These are phyloP conservation scores for Agapanthus africanus DNA, from an alignment of 106 monocot species.

Conservation along the genomic window DNA sequence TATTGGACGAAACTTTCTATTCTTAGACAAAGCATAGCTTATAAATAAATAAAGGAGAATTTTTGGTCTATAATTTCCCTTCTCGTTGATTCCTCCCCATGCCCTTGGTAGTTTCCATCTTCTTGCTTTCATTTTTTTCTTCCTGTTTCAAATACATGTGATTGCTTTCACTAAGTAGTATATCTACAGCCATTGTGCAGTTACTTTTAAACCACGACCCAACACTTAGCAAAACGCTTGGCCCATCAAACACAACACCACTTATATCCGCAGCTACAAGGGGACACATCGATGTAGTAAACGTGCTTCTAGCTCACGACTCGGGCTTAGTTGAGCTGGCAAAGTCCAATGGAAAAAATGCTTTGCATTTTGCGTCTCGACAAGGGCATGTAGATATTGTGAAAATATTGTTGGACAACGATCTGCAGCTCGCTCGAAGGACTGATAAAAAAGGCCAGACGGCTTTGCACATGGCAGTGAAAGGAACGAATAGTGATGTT, in stretches of 20 bases:
- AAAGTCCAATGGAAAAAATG: conserved; percentile 29
- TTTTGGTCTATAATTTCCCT: too few relatives aligned
- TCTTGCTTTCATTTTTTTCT: too few relatives aligned
- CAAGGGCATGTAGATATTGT: conserved; percentile 27
- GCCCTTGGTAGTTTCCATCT: too few relatives aligned
- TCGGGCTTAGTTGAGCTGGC: conserved; percentile 12
- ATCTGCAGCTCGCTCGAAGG: conserved; percentile 51
- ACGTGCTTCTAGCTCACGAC: conserved; percentile 14
- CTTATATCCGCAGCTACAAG: conserved; percentile 31
- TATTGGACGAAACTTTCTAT: too few relatives aligned
- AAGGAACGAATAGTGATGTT: conserved; percentile 45
- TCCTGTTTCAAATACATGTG: not conserved
- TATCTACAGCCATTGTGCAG: conserved; percentile 27
- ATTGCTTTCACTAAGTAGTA: conserved; percentile 2
- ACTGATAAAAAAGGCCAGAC: conserved; percentile 79
- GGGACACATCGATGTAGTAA: conserved; percentile 27
- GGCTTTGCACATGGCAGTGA: conserved; percentile 72
- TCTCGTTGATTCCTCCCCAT: too few relatives aligned
- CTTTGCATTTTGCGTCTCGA: conserved; percentile 25
- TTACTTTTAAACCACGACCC: conserved; percentile 19
- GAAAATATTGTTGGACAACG: conserved; percentile 44
- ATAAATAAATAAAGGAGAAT: too few relatives aligned
- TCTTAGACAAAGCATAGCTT: too few relatives aligned
- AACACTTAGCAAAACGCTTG: conserved; percentile 22
- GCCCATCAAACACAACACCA: conserved; percentile 29